Evolutionary conservation across 2,329 filamentous ascomycete genomes (phyloP).

Genomic region (Coniochaeta ligniaria): DNA sequence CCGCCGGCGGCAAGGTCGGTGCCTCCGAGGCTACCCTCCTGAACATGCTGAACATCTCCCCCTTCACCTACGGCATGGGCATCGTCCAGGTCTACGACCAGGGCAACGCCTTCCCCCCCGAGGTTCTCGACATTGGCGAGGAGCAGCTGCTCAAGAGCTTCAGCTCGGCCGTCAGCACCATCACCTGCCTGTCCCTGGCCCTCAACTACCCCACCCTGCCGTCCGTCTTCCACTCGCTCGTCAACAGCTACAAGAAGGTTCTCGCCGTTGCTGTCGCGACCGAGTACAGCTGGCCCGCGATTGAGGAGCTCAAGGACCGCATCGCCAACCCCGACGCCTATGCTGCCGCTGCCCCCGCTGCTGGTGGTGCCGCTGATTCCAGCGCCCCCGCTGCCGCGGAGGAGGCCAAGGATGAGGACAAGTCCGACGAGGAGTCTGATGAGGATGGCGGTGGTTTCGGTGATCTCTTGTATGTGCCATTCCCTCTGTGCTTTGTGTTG

Average conservation of each 20-base stretch:
- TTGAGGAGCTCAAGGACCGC: conserved; percentile 97
- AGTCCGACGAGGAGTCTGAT: conserved; percentile 62
- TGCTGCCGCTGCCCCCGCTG: conserved; percentile 71
- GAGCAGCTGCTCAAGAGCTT: conserved; percentile 85
- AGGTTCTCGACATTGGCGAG: conserved; percentile 89
- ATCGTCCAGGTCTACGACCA: conserved; percentile 95
- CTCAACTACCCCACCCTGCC: conserved; percentile 93
- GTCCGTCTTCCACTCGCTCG: conserved; percentile 89
- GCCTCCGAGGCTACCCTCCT: conserved; percentile 97
- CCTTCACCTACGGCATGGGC: conserved; percentile 98
- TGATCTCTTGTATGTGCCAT: conserved; percentile 61
- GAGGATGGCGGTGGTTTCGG: conserved; percentile 66
- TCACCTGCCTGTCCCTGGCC: conserved; percentile 86
- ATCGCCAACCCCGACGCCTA: conserved; percentile 99
- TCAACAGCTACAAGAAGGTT: conserved; percentile 98
- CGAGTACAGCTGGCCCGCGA: conserved; percentile 90
- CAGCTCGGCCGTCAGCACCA: conserved; percentile 72
- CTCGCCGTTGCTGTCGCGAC: conserved; percentile 84
- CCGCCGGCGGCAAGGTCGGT: conserved; percentile 89
- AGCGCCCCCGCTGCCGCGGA: conserved; percentile 47
- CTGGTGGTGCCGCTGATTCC: conserved; percentile 45
- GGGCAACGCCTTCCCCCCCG: conserved; percentile 82
- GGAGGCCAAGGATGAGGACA: conserved; percentile 53
- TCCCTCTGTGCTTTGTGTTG: not conserved
- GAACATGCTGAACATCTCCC: conserved; percentile 99